Percentiles rank a stretch among this genome's conserved stretches.
Conservation (phyloP, 2,329 filamentous ascomycete genomes). For the Endoconidiophora polonica region DNA sequence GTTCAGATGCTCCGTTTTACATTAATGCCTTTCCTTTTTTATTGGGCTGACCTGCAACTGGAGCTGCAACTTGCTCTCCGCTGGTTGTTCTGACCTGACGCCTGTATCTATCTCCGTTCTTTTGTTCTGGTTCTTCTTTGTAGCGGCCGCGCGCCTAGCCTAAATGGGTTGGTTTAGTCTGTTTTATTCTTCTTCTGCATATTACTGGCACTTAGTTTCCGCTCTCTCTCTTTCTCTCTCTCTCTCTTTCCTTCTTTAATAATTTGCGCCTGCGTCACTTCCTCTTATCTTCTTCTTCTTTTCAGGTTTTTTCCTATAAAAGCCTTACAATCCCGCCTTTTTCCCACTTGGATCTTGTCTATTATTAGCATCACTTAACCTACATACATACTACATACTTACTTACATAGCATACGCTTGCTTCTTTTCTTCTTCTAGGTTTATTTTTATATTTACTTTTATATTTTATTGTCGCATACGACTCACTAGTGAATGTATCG, state of each 20-base stretch:
- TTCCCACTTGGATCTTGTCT: neutral
- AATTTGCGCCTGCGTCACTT: too few species aligned
- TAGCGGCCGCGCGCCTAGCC: neutral
- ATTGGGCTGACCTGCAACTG: too few species aligned
- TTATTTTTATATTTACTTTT: neutral
- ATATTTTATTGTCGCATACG: neutral
- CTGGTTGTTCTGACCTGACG: conserved; percentile 1
- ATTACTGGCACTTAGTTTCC: too few species aligned
- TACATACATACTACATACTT: neutral
- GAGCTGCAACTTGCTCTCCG: too few species aligned
- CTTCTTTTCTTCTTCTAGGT: neutral
- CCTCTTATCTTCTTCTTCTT: neutral
- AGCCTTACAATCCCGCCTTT: neutral
- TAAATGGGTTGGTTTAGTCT: too few species aligned
- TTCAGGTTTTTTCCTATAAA: neutral
- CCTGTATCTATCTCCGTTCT: conserved; percentile 5
- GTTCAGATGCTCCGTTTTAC: too few species aligned
- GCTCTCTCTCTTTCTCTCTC: neutral
- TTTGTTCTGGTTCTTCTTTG: neutral
- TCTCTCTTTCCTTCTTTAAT: neutral
- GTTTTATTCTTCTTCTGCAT: too few species aligned
- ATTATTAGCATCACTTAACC: neutral
- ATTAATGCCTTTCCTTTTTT: too few species aligned
- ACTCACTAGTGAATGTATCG: neutral
- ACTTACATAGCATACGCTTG: neutral